phyloP scores from a whole-genome alignment of 306 rosid genomes.

The Trifolium repens region DNA sequence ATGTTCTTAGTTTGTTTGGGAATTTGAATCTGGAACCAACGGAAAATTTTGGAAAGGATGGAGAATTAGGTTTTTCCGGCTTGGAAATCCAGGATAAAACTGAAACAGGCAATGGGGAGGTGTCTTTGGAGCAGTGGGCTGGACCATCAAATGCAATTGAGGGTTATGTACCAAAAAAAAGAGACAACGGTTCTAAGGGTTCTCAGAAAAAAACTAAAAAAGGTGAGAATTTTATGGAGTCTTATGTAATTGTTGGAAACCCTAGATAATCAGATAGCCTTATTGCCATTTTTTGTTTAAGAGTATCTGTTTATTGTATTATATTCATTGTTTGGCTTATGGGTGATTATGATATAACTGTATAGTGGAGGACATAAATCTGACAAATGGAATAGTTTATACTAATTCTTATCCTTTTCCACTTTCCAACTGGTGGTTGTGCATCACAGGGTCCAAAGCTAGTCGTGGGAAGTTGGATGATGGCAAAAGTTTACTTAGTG shows the following conservation, averaged over 20 bases:
- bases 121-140: slow-evolving; percentile 66
- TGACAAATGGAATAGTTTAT: slow-evolving; percentile 37
- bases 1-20: slow-evolving; percentile 58
- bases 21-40: slow-evolving; percentile 46
- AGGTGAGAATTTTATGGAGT: slow-evolving; percentile 54
- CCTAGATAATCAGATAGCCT: slow-evolving; percentile 19
- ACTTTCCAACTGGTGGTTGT: slow-evolving; percentile 53
- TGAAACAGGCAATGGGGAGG: slow-evolving; percentile 49
- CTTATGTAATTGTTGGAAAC: slow-evolving; percentile 10
- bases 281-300: slow-evolving; percentile 10
- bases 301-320: slow-evolving; percentile 23
- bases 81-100: slow-evolving; percentile 77
- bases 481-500: slow-evolving; percentile 48
- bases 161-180: slow-evolving; percentile 79
- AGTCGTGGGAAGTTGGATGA: slow-evolving; percentile 42
- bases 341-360: slow-evolving; percentile 24
- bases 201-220: slow-evolving; percentile 52
- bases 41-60: slow-evolving; percentile 51
- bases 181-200: slow-evolving; percentile 46
- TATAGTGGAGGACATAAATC: slow-evolving; percentile 32
- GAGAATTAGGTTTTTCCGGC: slow-evolving; percentile 59
- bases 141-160: slow-evolving; percentile 97
- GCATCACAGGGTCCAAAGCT: slow-evolving; percentile 69
- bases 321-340: slow-evolving; percentile 19
- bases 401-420: slow-evolving; percentile 22